Conservation (phyloP, 805 yeast genomes). For the Candida germanica region DNA sequence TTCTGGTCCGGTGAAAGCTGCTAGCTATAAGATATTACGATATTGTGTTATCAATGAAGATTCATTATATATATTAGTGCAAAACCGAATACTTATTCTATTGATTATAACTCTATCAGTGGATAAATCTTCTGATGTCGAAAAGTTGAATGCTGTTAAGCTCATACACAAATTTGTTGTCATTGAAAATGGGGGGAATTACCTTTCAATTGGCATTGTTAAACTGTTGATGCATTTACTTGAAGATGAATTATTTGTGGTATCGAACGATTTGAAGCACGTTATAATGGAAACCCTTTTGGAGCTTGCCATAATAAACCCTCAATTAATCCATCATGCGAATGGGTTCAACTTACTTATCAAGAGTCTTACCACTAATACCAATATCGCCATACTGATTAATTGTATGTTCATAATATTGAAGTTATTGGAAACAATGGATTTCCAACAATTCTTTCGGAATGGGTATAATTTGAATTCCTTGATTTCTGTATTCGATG, state of each 20-base stretch:
- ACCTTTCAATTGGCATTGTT: constrained; percentile 59
- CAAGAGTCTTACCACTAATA: constrained; percentile 40
- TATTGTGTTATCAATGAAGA: constrained; percentile 54
- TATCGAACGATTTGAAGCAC: constrained; percentile 31
- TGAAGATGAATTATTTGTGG: constrained; percentile 26
- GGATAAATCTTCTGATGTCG: constrained; percentile 51
- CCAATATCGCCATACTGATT: constrained; percentile 17
- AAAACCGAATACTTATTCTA: constrained; percentile 57
- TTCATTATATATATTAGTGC: constrained; percentile 52
- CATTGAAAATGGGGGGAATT: constrained; percentile 47
- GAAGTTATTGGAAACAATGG: constrained; percentile 56
- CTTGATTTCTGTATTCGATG: constrained; percentile 61
- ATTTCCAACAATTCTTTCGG: constrained; percentile 50
- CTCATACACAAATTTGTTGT: constrained; percentile 61
- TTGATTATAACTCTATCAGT: constrained; percentile 63
- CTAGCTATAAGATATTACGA: constrained; percentile 74
- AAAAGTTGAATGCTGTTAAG: constrained; percentile 75
- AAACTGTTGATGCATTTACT: constrained; percentile 64
- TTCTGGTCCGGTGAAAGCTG: constrained; percentile 61
- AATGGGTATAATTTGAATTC: constrained; percentile 61
- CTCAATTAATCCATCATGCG: constrained; percentile 44
- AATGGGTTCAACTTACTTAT: constrained; percentile 52
- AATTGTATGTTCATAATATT: constrained; percentile 36
- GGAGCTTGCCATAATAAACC: constrained; percentile 36
- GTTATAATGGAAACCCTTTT: constrained; percentile 33